phyloP scores from a whole-genome alignment of 495 filamentous ascomycete species.

The Cryomyces minteri region DNA sequence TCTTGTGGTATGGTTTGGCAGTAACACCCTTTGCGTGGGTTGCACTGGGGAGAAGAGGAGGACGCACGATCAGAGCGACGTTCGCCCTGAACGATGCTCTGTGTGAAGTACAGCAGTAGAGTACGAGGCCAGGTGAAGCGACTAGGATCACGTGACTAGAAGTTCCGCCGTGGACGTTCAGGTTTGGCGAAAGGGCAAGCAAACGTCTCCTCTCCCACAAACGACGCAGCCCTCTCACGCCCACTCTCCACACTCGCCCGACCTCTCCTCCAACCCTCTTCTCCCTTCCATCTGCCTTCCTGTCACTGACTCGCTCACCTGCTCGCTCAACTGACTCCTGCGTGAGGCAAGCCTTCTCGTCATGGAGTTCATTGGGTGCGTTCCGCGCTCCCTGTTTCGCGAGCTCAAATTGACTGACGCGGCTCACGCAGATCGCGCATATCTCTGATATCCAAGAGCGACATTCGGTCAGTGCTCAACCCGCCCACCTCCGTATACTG shows the following conservation, averaged over 20 bases:
- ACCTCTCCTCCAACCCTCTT: neutral
- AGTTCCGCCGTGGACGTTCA: neutral
- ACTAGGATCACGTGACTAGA: neutral
- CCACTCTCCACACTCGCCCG: neutral
- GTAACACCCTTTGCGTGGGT: no score
- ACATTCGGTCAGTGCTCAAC: conserved; percentile 57
- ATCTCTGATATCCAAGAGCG: conserved; percentile 87
- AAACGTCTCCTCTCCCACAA: neutral
- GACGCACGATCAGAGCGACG: no score
- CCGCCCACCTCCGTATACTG: neutral
- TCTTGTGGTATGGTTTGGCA: no score
- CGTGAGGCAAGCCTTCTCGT: neutral
- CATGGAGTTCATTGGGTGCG: conserved; percentile 49
- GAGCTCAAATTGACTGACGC: conserved; percentile 1
- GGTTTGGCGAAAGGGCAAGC: no score
- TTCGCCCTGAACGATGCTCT: no score
- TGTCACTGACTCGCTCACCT: neutral
- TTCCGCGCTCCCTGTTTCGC: neutral
- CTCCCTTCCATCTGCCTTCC: neutral
- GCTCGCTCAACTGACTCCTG: neutral
- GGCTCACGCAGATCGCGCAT: conserved; percentile 42
- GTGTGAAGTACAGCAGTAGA: no score
- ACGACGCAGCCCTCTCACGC: neutral
- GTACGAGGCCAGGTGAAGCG: no score
- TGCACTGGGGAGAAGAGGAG: no score